Conservation (phyloP, 1,284 basidiomycete genomes). For the Wolfiporia cocos region DNA sequence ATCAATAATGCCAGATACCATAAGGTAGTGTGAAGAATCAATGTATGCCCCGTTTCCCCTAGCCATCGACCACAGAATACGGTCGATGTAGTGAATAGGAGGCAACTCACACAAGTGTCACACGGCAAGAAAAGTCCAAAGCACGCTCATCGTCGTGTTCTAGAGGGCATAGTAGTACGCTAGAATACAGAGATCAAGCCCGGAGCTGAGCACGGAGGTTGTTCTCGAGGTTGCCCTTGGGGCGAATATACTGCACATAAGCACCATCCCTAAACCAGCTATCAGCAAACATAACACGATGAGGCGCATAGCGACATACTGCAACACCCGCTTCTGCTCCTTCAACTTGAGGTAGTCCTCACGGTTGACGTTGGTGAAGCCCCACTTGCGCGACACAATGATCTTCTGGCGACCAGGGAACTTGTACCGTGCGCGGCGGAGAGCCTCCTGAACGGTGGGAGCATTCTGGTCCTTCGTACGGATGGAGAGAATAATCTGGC, state of each 20-base stretch:
- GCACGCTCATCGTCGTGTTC: too few relatives aligned
- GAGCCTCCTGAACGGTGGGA: slow-evolving; percentile 91
- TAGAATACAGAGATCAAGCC: slow-evolving; percentile 34
- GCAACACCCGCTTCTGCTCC: slow-evolving; percentile 82
- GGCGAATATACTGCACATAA: slow-evolving; percentile 87
- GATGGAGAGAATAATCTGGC: slow-evolving; percentile 95
- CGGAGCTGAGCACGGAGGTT: slow-evolving; percentile 83
- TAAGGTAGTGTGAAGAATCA: slow-evolving; percentile 2
- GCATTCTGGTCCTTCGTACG: slow-evolving; percentile 90
- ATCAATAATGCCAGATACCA: background rate
- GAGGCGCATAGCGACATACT: slow-evolving; percentile 45
- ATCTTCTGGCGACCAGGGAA: slow-evolving; percentile 99
- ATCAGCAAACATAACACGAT: slow-evolving; percentile 14
- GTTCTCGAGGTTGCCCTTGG: slow-evolving; percentile 77
- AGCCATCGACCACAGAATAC: slow-evolving; percentile 56
- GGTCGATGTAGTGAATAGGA: slow-evolving; percentile 75
- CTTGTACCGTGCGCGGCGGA: slow-evolving; percentile 98
- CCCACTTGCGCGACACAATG: slow-evolving; percentile 97
- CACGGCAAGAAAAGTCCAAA: background rate
- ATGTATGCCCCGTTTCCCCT: slow-evolving; percentile 81
- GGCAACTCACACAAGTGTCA: slow-evolving; percentile 24
- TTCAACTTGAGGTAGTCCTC: slow-evolving; percentile 88
- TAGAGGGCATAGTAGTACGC: slow-evolving; percentile 14
- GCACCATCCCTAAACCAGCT: slow-evolving; percentile 61
- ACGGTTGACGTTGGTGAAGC: slow-evolving; percentile 94